Evolutionary conservation across 2,329 filamentous ascomycete species (phyloP), one percentile per base, ranked within the genome.

Genomic region (Fusarium heterosporum): DNA sequence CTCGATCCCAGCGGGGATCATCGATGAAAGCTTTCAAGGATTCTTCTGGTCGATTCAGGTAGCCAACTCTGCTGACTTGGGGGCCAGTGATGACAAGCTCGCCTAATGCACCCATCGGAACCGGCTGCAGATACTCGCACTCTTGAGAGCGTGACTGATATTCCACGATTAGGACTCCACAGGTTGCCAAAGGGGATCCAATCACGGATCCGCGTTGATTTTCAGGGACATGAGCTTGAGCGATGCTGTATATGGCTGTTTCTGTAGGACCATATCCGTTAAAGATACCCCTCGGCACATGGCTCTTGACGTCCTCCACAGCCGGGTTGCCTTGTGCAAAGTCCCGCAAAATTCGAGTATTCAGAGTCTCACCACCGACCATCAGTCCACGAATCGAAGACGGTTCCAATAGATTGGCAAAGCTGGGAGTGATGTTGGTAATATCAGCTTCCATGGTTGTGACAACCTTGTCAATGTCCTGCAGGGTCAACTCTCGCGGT

Each of bases 351-450:
- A 66, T 46, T 1, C 42, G 52, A 12, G 62, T 16, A 11, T 49
- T 66, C 19, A 66, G 11, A 2, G 62, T 66, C n/a, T 66, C 63
- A 8, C 63, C 63, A 3, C 63, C 63, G 3, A 66, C 63, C 62
- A 66, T 63, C 2, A 66, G 16, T 2, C 62, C 62, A 1, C 9
- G 38, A 2, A 66, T 41, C 0, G 46, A 66, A 0, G 19, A 19
- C 0, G 56, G 56, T 2, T 66, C 63, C 1, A 66, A 4, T 3
- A 66, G 42, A 12, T 34, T 66, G 3, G 62, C 63, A 7, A 66
- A 66, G 3, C 56, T 63, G 0, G 63, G 63, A 0, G 63, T 66
- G 10, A 66, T 46, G 3, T 66, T 66, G 8, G 63, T 66, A 8
- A 66, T 63, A 6, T 66, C 50, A 2, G 62, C 56, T 7, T 63